phyloP scores from a whole-genome alignment of 495 filamentous ascomycete species.

The Trichodelitschia bisporula region DNA sequence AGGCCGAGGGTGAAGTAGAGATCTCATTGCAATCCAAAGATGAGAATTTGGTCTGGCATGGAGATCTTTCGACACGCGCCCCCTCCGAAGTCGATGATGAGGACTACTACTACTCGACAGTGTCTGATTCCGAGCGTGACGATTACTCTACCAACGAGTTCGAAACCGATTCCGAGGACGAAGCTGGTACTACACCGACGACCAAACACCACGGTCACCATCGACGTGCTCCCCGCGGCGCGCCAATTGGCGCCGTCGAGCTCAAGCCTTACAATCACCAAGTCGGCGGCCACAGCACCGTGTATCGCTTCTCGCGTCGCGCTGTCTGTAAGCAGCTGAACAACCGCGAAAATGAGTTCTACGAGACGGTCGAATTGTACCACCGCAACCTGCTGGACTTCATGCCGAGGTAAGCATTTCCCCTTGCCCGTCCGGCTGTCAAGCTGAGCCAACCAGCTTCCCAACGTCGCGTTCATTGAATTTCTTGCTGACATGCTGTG shows the following conservation, averaged over 20 bases:
- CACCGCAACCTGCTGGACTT: slow-evolving; percentile 80
- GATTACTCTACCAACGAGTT: slow-evolving; percentile 23
- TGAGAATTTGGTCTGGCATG: slow-evolving; percentile 34
- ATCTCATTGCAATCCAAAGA: slow-evolving; percentile 36
- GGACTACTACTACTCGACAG: slow-evolving; percentile 27
- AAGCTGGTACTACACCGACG: slow-evolving; percentile 34
- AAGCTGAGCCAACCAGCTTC: slow-evolving; percentile 5
- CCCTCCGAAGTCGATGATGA: slow-evolving; percentile 34
- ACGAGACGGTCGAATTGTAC: slow-evolving; percentile 74
- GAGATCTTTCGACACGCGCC: slow-evolving; percentile 21
- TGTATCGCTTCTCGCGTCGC: slow-evolving; percentile 83
- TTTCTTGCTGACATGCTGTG: slow-evolving; percentile 1
- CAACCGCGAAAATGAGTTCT: slow-evolving; percentile 94
- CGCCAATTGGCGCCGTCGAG: slow-evolving; percentile 74
- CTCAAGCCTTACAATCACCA: slow-evolving; percentile 93
- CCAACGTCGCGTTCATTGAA: slow-evolving; percentile 15
- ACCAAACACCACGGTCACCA: too few relatives aligned
- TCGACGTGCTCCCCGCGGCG: slow-evolving; percentile 13
- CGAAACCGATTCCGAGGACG: slow-evolving; percentile 28
- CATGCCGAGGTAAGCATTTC: slow-evolving; percentile 54
- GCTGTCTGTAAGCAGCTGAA: slow-evolving; percentile 96
- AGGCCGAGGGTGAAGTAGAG: slow-evolving; percentile 29
- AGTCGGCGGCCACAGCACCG: slow-evolving; percentile 84
- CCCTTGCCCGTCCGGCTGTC: background rate
- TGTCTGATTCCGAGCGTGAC: too few relatives aligned